Evolutionary conservation across 805 yeast species (phyloP).

Genomic region (Spathaspora sp.): DNA sequence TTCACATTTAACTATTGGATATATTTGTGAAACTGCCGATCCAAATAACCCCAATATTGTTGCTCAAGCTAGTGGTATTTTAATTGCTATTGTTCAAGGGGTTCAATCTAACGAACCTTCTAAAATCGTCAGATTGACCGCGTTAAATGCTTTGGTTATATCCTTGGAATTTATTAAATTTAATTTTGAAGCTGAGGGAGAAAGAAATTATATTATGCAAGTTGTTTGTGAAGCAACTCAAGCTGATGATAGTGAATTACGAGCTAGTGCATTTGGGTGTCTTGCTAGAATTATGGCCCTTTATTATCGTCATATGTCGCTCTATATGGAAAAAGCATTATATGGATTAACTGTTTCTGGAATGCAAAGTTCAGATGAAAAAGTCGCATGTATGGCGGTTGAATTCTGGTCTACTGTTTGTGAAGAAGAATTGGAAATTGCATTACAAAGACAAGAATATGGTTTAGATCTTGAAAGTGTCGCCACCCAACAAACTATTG

Average conservation of each 20-base stretch:
- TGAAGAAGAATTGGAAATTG: conserved; percentile 88
- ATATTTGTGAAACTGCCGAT: conserved; percentile 92
- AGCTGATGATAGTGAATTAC: conserved; percentile 73
- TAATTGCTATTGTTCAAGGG: conserved; percentile 96
- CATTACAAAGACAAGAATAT: conserved; percentile 61
- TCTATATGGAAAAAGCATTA: conserved; percentile 96
- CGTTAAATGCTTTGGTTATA: conserved; percentile 85
- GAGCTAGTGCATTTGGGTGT: conserved; percentile 95
- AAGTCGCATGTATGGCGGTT: conserved; percentile 96
- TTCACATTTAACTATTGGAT: conserved; percentile 85
- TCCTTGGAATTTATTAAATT: conserved; percentile 84
- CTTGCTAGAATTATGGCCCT: conserved; percentile 86
- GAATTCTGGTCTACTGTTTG: conserved; percentile 99
- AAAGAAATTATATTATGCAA: conserved; percentile 96
- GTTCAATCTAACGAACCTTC: conserved; percentile 82
- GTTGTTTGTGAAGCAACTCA: conserved; percentile 99
- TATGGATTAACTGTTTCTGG: conserved; percentile 87
- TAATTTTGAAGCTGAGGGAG: conserved; percentile 91
- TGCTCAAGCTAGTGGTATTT: conserved; percentile 83
- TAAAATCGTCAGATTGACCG: conserved; percentile 75
- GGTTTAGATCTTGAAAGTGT: conserved; percentile 33
- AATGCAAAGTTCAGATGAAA: conserved; percentile 80
- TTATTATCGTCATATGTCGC: conserved; percentile 85
- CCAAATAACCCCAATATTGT: conserved; percentile 74
- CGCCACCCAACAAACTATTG: conserved; percentile 14